Percentiles rank a stretch among this genome's conserved stretches.
Conservation (phyloP, 2,329 filamentous ascomycete species). For the Fusarium robinianum region DNA sequence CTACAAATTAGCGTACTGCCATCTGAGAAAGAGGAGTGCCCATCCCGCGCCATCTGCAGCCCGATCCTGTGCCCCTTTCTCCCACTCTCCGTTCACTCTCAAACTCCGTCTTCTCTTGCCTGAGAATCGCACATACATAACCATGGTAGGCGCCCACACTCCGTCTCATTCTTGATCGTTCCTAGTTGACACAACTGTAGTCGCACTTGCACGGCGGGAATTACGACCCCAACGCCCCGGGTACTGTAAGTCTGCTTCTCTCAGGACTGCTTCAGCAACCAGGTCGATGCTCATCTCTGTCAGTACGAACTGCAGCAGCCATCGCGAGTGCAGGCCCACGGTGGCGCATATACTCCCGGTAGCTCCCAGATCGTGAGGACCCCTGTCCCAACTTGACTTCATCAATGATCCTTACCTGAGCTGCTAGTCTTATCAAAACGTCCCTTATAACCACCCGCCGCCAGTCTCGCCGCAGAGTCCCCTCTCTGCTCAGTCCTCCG, state of each 20-base stretch:
- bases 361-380: slow-evolving; percentile 28
- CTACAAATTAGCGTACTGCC: slow-evolving; percentile 24
- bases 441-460: slow-evolving; percentile 24
- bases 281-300: slow-evolving; percentile 1
- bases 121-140: slow-evolving; percentile 21
- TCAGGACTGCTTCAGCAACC: no score
- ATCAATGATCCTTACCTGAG: slow-evolving; percentile 6
- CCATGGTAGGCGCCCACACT: slow-evolving; percentile 25
- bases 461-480: slow-evolving; percentile 29
- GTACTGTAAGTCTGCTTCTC: slow-evolving; percentile 15
- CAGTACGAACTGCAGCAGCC: slow-evolving; percentile 23
- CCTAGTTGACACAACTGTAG: slow-evolving; percentile 14
- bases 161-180: not conserved
- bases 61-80: slow-evolving; percentile 1
- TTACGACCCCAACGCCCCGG: slow-evolving; percentile 30
- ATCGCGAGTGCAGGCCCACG: slow-evolving; percentile 28
- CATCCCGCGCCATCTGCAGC: slow-evolving; percentile 1
- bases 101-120: not conserved
- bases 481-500: slow-evolving; percentile 18
- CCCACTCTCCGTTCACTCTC: not conserved
- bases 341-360: slow-evolving; percentile 34
- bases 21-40: slow-evolving; percentile 6
- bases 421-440: slow-evolving; percentile 32
- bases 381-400: not conserved
- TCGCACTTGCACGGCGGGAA: slow-evolving; percentile 32